phyloP scores from a whole-genome alignment of 1,284 basidiomycete genomes.

The Gomphus sp. region DNA sequence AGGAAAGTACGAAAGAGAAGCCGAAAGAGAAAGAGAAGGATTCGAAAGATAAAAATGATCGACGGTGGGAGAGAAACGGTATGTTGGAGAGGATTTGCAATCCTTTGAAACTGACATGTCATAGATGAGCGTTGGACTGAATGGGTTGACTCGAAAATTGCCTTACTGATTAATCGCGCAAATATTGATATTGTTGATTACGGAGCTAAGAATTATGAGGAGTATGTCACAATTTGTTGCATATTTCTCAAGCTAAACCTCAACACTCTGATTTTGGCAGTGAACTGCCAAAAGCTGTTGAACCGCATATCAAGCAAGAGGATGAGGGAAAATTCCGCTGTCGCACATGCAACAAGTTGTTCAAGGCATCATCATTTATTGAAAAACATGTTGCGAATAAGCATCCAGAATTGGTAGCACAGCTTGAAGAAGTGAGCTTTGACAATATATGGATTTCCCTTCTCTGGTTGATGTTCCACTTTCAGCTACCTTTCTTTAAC shows the following conservation, averaged over 20 bases:
- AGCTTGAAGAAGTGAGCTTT: conserved; percentile 60
- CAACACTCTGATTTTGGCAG: conserved; percentile 30
- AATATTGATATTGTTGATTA: conserved; percentile 78
- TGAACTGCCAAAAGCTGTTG: conserved; percentile 70
- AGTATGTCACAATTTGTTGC: conserved; percentile 45
- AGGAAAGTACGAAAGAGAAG: conserved; percentile 31
- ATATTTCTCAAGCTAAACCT: background rate
- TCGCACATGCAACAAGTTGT: conserved; percentile 89
- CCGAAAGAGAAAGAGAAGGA: conserved; percentile 26
- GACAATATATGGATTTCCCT: background rate
- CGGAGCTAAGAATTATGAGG: conserved; percentile 81
- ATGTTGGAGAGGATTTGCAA: conserved; percentile 18
- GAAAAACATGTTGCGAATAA: conserved; percentile 92
- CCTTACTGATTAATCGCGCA: conserved; percentile 64
- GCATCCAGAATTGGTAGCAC: conserved; percentile 71
- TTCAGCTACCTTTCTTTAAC: conserved; percentile 85
- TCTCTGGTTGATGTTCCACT: background rate
- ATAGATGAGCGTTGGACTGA: conserved; percentile 83
- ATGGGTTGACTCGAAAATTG: conserved; percentile 76
- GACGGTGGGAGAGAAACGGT: conserved; percentile 59
- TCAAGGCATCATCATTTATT: conserved; percentile 91
- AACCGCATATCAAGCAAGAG: conserved; percentile 82
- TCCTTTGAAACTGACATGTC: conserved; percentile 5
- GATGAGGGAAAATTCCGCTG: conserved; percentile 93
- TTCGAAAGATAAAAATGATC: conserved; percentile 22